phyloP scores from a whole-genome alignment of 1,284 basidiomycete genomes.

The Cryptococcus sp. region DNA sequence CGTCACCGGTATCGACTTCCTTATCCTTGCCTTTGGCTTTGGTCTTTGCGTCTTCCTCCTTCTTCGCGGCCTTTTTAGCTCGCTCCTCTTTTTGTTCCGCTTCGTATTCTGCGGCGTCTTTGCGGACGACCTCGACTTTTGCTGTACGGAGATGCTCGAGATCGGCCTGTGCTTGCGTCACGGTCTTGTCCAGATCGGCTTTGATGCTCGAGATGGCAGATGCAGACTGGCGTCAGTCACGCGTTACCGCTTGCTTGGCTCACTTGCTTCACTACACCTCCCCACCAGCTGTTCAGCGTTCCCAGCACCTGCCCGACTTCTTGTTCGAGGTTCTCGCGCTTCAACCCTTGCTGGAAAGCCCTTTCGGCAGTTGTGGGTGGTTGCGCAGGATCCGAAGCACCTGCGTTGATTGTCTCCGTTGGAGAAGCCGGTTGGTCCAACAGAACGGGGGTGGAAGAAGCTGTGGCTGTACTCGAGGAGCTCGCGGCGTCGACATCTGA shows the following conservation, averaged over 20 bases:
- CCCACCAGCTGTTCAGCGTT: slow-evolving; percentile 72
- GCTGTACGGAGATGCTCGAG: slow-evolving; percentile 56
- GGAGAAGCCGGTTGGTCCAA: slow-evolving; percentile 14
- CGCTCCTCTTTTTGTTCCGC: slow-evolving; percentile 33
- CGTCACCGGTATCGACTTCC: slow-evolving; percentile 2
- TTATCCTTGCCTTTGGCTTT: slow-evolving; percentile 28
- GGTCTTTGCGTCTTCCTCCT: slow-evolving; percentile 23
- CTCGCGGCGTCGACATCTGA: background rate
- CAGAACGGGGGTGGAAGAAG: background rate
- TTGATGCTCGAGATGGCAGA: slow-evolving; percentile 69
- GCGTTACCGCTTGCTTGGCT: slow-evolving; percentile 34
- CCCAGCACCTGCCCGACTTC: slow-evolving; percentile 84
- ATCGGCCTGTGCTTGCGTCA: slow-evolving; percentile 79
- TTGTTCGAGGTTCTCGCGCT: slow-evolving; percentile 64
- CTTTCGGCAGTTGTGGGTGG: slow-evolving; percentile 32
- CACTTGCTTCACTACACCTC: slow-evolving; percentile 83
- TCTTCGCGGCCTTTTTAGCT: slow-evolving; percentile 15
- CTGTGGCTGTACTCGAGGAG: background rate
- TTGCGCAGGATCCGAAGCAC: background rate
- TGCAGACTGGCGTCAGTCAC: slow-evolving; percentile 64
- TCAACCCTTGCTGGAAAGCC: slow-evolving; percentile 58
- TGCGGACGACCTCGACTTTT: slow-evolving; percentile 48
- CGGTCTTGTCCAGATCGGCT: slow-evolving; percentile 74
- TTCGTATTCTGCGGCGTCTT: slow-evolving; percentile 36
- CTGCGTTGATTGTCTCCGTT: slow-evolving; percentile 15